Conservation (phyloP, 2,329 filamentous ascomycete genomes). For the Fusarium sp. region DNA sequence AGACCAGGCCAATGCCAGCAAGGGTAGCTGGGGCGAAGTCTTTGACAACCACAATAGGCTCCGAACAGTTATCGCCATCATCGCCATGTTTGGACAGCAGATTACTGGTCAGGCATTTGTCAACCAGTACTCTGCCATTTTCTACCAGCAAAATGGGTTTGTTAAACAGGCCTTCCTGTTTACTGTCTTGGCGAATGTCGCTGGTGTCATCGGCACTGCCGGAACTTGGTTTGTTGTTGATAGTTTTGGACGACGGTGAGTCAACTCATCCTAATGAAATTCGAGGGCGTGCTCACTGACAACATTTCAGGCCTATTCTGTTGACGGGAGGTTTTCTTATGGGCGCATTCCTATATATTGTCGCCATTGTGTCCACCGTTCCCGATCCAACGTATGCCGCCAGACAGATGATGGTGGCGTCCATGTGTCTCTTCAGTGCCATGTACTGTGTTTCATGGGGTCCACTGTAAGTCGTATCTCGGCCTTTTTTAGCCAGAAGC, state of each 20-base stretch:
- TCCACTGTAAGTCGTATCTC: not conserved
- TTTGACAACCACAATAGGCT: not conserved
- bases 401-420: not conserved
- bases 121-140: slow-evolving; percentile 47
- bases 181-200: slow-evolving; percentile 20
- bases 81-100: slow-evolving; percentile 50
- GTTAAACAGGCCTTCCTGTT: slow-evolving; percentile 42
- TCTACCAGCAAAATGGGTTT: slow-evolving; percentile 46
- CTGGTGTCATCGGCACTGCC: slow-evolving; percentile 12
- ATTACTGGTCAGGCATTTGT: slow-evolving; percentile 50
- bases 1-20: slow-evolving; percentile 6
- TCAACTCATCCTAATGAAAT: not conserved
- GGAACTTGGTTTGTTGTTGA: slow-evolving; percentile 44
- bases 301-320: slow-evolving; percentile 10
- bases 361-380: not conserved
- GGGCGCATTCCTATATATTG: slow-evolving; percentile 10
- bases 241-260: slow-evolving; percentile 40
- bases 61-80: slow-evolving; percentile 40
- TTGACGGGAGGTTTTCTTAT: slow-evolving; percentile 42
- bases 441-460: not conserved
- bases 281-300: not conserved
- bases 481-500: not conserved
- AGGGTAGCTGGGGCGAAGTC: slow-evolving; percentile 13
- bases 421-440: not conserved
- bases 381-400: not conserved